These are phyloP conservation scores for Phaeoacremonium minimum DNA, from an alignment of 2,329 filamentous ascomycete genomes.

Conservation along the genomic window DNA sequence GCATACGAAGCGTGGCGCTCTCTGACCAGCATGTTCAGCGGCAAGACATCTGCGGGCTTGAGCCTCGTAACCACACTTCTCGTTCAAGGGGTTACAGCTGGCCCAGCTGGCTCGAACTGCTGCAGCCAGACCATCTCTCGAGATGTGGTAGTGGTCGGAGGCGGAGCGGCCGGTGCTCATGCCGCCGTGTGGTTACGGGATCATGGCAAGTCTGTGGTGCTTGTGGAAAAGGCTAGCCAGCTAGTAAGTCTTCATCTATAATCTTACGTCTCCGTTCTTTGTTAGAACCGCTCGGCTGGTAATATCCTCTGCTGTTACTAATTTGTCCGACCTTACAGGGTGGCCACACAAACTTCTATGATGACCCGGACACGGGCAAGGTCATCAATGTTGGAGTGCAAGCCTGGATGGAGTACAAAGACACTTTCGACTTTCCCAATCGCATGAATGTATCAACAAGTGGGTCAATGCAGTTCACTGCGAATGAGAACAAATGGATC, in stretches of 20 bases:
- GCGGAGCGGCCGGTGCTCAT: conserved; percentile 9
- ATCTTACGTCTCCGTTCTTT: not conserved
- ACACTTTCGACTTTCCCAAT: conserved; percentile 23
- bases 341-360: conserved; percentile 24
- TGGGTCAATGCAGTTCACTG: conserved; percentile 18
- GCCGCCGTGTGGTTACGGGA: conserved; percentile 9
- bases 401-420: conserved; percentile 22
- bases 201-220: conserved; percentile 5
- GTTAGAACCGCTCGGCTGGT: not conserved
- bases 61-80: not conserved
- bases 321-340: conserved; percentile 13
- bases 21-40: not conserved
- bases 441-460: conserved; percentile 22
- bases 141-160: conserved; percentile 10
- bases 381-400: conserved; percentile 14
- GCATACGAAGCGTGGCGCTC: not conserved
- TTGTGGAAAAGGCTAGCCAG: conserved; percentile 7
- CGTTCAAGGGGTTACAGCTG: not conserved
- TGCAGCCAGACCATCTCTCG: conserved; percentile 1
- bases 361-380: conserved; percentile 17
- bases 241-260: conserved; percentile 5
- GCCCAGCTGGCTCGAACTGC: not conserved
- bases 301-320: not conserved
- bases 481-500: conserved; percentile 13
- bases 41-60: not conserved